phyloP scores from a whole-genome alignment of 495 filamentous ascomycete species.

The Trichoderma asperelloides region DNA sequence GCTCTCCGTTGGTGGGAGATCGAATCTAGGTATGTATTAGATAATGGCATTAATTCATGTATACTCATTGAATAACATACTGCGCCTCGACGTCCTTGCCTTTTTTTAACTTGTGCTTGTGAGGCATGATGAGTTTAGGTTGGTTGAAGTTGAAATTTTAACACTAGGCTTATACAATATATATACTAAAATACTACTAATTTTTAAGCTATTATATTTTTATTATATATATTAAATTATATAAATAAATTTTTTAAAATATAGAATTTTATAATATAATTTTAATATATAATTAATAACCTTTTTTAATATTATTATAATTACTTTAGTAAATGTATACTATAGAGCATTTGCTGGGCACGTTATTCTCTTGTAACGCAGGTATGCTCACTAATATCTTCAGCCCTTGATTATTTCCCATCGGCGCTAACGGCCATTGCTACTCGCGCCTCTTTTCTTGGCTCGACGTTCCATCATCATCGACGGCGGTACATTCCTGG shows the following conservation, averaged over 20 bases:
- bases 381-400: background rate
- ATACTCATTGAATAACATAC: background rate
- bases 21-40: slow-evolving; percentile 37
- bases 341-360: background rate
- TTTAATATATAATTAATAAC: too few relatives aligned
- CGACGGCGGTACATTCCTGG: background rate
- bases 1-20: slow-evolving; percentile 65
- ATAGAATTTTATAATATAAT: too few relatives aligned
- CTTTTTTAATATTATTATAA: too few relatives aligned
- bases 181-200: too few relatives aligned
- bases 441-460: background rate
- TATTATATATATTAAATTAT: too few relatives aligned
- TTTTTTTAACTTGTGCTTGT: slow-evolving; percentile 13
- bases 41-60: background rate
- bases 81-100: background rate
- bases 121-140: slow-evolving; percentile 7
- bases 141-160: background rate
- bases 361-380: background rate
- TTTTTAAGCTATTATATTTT: too few relatives aligned
- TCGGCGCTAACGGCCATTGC: background rate
- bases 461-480: background rate
- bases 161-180: background rate
- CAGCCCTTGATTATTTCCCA: background rate
- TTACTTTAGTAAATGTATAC: background rate
- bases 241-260: too few relatives aligned